Conservation (phyloP, 176 grass and related monocot genomes). For the Pontederia paniculata region DNA sequence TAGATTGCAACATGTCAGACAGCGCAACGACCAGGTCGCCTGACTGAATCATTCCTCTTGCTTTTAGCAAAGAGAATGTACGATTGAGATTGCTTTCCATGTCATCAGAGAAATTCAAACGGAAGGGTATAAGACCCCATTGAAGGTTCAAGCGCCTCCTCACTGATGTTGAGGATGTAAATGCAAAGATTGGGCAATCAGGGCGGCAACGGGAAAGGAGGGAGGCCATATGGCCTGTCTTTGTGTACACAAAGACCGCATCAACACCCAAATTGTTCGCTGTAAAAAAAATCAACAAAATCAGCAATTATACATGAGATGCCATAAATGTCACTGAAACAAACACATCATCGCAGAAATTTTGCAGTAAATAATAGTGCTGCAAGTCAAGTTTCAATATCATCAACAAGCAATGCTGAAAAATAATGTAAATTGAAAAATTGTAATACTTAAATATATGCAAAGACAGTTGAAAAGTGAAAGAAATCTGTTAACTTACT, state of each 20-base stretch:
- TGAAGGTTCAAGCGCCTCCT: slow-evolving; percentile 76
- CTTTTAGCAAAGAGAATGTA: slow-evolving; percentile 87
- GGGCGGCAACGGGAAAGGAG: slow-evolving; percentile 78
- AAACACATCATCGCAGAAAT: background rate
- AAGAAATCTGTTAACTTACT: no score
- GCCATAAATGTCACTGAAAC: background rate
- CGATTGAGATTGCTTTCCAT: slow-evolving; percentile 97
- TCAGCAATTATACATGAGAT: slow-evolving; percentile 7
- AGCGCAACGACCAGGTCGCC: slow-evolving; percentile 86
- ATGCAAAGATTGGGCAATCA: slow-evolving; percentile 85
- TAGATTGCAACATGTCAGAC: slow-evolving; percentile 90
- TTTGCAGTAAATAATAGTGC: background rate
- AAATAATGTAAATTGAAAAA: no score
- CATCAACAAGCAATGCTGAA: background rate
- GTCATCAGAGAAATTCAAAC: slow-evolving; percentile 59
- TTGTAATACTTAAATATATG: no score
- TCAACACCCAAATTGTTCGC: slow-evolving; percentile 86
- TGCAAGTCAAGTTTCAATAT: background rate
- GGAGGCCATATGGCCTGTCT: slow-evolving; percentile 74
- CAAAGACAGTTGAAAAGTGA: no score
- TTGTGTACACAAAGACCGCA: slow-evolving; percentile 74
- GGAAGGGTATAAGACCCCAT: slow-evolving; percentile 95
- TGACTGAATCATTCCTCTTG: slow-evolving; percentile 77
- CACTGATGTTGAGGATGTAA: slow-evolving; percentile 54
- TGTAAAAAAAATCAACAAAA: slow-evolving; percentile 22